Base-by-base conservation (phyloP, 1,139 yeast species). In the Debaryomyces coudertii region DNA sequence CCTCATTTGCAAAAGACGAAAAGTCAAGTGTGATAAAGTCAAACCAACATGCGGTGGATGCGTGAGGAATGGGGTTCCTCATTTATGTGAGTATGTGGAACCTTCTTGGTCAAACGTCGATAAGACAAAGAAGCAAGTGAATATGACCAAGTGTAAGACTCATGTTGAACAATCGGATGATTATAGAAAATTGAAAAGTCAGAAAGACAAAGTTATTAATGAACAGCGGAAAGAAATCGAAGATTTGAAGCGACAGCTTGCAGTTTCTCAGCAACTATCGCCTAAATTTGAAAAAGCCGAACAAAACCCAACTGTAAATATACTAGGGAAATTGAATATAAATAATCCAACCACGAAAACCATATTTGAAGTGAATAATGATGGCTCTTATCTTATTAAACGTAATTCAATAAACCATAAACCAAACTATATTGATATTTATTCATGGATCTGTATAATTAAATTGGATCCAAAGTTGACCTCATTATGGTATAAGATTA, bases 41-140 rank as follows among this genome's bases (percentile, higher is more conserved):
- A 62, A 64, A 45, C 80, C 80, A 2, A 60, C 71, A 2, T 75
- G 80, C 54, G 67, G 75, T 2, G 78, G 77, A 7, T 75, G 80
- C 58, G 59, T 65, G 3, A 64, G 63, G 46, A 71, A 73, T 49
- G 74, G 75, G 5, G 79, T 73, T 23, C 66, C 68, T 25, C 77
- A 74, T 54, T 53, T 71, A 29, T 75, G 80, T 53, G 68, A 68
- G 42, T 75, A 73, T 48, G 47, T 71, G 12, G 77, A 71, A 40
- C 79, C 80, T 0, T 66, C 60, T 25, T 75, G 80, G 80, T 57
- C 62, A 11, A 50, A 51, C 11, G 49, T 44, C 7, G 41, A 35
- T 4, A 35, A 16, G 23, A 20, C 16, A 11, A 43, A 36, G 30
- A 34, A 35, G 9, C 18, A 12, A 7, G 7, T 7, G 4, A 29